These are phyloP conservation scores for Curvularia lunata DNA, from an alignment of 2,329 filamentous ascomycete genomes.

Conservation along the genomic window DNA sequence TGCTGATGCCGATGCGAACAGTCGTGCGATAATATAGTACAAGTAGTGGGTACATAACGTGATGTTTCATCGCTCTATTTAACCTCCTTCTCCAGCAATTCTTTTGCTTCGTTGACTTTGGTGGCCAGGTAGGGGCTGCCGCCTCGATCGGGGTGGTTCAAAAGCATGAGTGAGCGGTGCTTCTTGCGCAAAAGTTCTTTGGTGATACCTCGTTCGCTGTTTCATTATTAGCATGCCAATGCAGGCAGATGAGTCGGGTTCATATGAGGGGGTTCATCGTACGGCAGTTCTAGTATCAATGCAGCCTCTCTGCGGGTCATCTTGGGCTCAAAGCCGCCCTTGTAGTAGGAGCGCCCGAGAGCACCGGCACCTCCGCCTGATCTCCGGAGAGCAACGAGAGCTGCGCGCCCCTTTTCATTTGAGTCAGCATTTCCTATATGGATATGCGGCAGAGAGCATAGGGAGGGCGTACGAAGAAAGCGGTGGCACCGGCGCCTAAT, in stretches of 20 bases:
- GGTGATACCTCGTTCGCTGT: slow-evolving; percentile 81
- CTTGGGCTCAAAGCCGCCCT: slow-evolving; percentile 94
- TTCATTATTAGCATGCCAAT: slow-evolving; percentile 1
- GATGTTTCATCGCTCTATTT: slow-evolving; percentile 27
- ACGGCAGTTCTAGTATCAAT: slow-evolving; percentile 90
- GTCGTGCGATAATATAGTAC: slow-evolving; percentile 30
- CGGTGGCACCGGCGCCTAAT: slow-evolving; percentile 67
- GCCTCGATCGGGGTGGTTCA: slow-evolving; percentile 97
- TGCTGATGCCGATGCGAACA: slow-evolving; percentile 32
- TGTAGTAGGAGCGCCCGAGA: slow-evolving; percentile 92
- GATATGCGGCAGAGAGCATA: neutral
- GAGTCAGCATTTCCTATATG: slow-evolving; percentile 3
- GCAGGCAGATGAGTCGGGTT: neutral
- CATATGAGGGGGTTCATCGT: slow-evolving; percentile 47
- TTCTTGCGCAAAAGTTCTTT: slow-evolving; percentile 96
- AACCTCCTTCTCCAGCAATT: slow-evolving; percentile 80
- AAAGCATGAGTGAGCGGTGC: slow-evolving; percentile 92
- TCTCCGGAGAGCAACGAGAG: slow-evolving; percentile 84
- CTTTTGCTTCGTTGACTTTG: slow-evolving; percentile 98
- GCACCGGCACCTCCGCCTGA: slow-evolving; percentile 73
- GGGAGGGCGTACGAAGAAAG: slow-evolving; percentile 63
- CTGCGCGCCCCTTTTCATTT: slow-evolving; percentile 77
- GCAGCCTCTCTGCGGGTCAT: slow-evolving; percentile 94
- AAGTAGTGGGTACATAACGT: slow-evolving; percentile 25
- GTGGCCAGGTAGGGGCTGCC: slow-evolving; percentile 96